Base-by-base conservation (phyloP, 768 basidiomycete species). In the Leccinum variicolor region DNA sequence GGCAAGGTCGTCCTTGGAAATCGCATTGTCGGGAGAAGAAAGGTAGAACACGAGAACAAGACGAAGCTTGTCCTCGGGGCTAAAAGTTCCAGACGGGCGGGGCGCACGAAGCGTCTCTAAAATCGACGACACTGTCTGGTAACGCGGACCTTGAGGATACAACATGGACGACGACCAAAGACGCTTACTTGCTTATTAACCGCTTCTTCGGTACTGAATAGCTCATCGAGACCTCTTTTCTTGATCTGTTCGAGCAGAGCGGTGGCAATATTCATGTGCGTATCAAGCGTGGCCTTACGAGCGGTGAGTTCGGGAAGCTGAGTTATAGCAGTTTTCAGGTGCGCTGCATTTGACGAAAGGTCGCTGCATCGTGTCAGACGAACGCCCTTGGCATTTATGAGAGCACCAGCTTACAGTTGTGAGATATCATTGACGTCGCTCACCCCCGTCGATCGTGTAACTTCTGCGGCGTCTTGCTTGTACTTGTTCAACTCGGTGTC, bases 201-300 rank as follows among this genome's bases (percentile, higher is more conserved):
- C 5, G 87, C 84, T 73, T 99, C 97, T 77, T 99, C 97, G 28
- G 87, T 86, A 67, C 94, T 94, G 76, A 97, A 98, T n/a, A 99
- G 79, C 66, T 96, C 96, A 72, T 99, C 97, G 31, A 99, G 80
- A 4, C 92, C 93, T 34, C 97, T 85, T 57, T 86, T 87, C 76
- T 98, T 98, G 77, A 99, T 97, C 36, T 97, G 87, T 70, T 96
- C 94, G 28, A 99, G 77, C 10, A 99, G 75, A 17, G 95, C 90
- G 13, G 95, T 97, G 36, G 96, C 96, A 55, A 99, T 96, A 74
- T 98, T 98, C 95, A 99, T 98, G 70, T 99, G 97, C 3, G 95
- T 94, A 71, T 99, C 97, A 25, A 99, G 82, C 1, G 92, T 95
- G 31, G 94, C 92, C 67, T 99, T 99, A 43, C 97, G 85, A 4